Evolutionary conservation across 2,329 filamentous ascomycete genomes (phyloP).

Genomic region (Verticillium isaacii): DNA sequence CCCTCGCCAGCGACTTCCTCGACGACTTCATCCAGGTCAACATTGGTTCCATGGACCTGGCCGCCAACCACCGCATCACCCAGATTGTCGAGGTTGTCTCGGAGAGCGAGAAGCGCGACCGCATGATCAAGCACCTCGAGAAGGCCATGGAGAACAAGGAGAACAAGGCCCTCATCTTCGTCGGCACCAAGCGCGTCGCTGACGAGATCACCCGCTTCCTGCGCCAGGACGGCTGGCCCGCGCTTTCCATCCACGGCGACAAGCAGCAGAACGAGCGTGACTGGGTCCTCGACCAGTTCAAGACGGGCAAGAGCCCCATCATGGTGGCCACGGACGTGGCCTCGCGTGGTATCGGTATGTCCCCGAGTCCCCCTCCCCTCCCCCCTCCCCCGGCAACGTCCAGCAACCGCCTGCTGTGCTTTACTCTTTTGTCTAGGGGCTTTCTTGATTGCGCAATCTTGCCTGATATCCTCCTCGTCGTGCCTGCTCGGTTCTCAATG

Average conservation of each 20-base stretch:
- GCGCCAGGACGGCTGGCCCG: constrained; percentile 96
- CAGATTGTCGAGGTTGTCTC: constrained; percentile 96
- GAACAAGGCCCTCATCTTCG: constrained; percentile 96
- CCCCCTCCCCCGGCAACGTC: constrained; percentile 45
- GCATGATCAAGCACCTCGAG: constrained; percentile 96
- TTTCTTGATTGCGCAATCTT: constrained; percentile 84
- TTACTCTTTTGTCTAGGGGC: constrained; percentile 89
- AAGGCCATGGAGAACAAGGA: constrained; percentile 95
- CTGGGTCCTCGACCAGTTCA: constrained; percentile 99
- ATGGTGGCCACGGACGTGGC: constrained; percentile 99
- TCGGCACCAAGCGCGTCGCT: constrained; percentile 87
- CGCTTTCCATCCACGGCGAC: constrained; percentile 92
- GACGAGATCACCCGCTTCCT: constrained; percentile 98
- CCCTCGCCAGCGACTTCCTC: constrained; percentile 85
- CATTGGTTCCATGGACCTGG: constrained; percentile 91
- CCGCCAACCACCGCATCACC: constrained; percentile 95
- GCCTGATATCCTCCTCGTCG: constrained; percentile 84
- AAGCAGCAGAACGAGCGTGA: constrained; percentile 99
- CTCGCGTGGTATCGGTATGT: constrained; percentile 99
- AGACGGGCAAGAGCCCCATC: constrained; percentile 98
- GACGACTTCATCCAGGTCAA: constrained; percentile 98
- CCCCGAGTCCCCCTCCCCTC: constrained; percentile 48
- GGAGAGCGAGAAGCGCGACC: constrained; percentile 96
- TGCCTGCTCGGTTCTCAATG: constrained; percentile 77
- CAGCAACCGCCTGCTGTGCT: constrained; percentile 66